Evolutionary conservation across 345 rosid genomes (phyloP).

Genomic region (Salix viminalis): DNA sequence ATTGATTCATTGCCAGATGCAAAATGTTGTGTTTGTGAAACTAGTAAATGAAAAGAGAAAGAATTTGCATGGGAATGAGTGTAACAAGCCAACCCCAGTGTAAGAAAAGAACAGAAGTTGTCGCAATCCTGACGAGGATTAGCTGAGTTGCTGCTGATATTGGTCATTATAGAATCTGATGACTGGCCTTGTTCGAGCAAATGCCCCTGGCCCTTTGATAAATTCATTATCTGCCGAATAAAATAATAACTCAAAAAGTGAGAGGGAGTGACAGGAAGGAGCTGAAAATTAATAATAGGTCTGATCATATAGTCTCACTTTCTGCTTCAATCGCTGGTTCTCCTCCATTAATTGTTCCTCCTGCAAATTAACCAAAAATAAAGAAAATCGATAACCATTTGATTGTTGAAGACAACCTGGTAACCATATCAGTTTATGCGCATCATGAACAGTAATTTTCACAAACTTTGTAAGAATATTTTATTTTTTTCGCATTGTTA

Average conservation of each 20-base stretch:
- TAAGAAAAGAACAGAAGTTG: constrained; percentile 20
- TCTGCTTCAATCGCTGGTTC: constrained; percentile 27
- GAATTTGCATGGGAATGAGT: not conserved
- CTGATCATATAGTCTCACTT: constrained; percentile 4
- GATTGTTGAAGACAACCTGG: no score
- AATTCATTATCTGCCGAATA: constrained; percentile 4
- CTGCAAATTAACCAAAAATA: constrained; percentile 21
- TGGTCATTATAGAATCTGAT: constrained; percentile 12
- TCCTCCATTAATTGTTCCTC: constrained; percentile 22
- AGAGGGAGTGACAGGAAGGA: not conserved
- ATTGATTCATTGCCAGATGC: no score
- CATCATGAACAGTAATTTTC: not conserved
- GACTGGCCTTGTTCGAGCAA: constrained; percentile 15
- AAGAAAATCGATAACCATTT: not conserved
- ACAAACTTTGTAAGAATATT: not conserved
- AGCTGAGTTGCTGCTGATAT: constrained; percentile 10
- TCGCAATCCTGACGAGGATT: constrained; percentile 17
- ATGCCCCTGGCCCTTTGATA: not conserved
- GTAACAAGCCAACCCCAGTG: constrained; percentile 28
- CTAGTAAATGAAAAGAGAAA: not conserved
- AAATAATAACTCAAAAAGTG: not conserved
- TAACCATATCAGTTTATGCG: no score
- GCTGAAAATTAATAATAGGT: not conserved
- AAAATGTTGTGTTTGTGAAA: no score
- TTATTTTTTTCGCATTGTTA: no score